Percentiles rank a stretch among this genome's conserved stretches.
These are phyloP conservation scores for Oryza coarctata DNA, from an alignment of 176 grass and related monocot species.

Conservation along the genomic window DNA sequence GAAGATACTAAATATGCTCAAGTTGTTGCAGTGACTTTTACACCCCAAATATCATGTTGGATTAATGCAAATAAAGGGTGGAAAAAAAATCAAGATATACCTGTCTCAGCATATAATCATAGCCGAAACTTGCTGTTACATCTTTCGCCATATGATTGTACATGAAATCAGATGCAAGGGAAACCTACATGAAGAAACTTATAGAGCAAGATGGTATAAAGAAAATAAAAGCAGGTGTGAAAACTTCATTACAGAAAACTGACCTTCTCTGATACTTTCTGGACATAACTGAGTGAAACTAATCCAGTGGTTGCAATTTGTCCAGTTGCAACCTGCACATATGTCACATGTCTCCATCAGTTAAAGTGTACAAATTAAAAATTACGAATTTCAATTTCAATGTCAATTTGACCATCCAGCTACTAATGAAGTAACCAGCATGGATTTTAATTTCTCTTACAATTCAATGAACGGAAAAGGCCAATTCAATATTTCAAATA, in stretches of 20 bases:
- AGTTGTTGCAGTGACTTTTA: not conserved
- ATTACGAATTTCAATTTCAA: not conserved
- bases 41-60: not conserved
- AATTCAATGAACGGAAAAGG: not conserved
- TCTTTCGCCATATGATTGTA: conserved; percentile 63
- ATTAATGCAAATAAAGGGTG: not conserved
- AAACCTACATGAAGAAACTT: conserved; percentile 53
- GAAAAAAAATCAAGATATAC: conserved; percentile 40
- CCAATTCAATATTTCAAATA: not conserved
- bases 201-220: conserved; percentile 8
- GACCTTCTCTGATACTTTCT: conserved; percentile 79
- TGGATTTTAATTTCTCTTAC: conserved; percentile 5
- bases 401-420: conserved; percentile 20
- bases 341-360: conserved; percentile 26
- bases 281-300: conserved; percentile 66
- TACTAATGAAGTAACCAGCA: conserved; percentile 4
- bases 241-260: conserved; percentile 4
- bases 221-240: conserved; percentile 2
- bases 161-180: conserved; percentile 80
- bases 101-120: conserved; percentile 86
- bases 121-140: conserved; percentile 65
- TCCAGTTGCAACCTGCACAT: conserved; percentile 65
- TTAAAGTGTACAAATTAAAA: not conserved
- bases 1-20: not conserved
- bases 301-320: conserved; percentile 62